phyloP scores from a whole-genome alignment of 148 eudicot species.

The Diospyros kaki region DNA sequence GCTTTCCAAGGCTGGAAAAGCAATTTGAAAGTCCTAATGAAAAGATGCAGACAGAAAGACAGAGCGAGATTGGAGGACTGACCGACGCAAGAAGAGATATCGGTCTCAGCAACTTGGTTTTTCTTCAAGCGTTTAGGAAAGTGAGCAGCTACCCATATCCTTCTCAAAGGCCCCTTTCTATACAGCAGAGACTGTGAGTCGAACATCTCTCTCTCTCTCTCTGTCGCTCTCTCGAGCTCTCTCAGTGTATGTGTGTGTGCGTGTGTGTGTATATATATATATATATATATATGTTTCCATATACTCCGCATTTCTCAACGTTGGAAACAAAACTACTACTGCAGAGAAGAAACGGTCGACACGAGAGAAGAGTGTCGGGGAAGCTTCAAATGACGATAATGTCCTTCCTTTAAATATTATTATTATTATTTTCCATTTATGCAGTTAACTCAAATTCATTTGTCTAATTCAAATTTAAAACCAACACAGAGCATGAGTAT shows the following conservation, averaged over 20 bases:
- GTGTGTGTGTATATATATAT: not conserved
- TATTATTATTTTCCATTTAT: too few relatives aligned
- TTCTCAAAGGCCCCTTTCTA: slow-evolving; percentile 57
- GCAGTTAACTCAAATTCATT: too few relatives aligned
- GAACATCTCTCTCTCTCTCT: slow-evolving; percentile 32
- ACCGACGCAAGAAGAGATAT: slow-evolving; percentile 81
- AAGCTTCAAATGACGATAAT: too few relatives aligned
- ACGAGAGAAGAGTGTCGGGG: too few relatives aligned
- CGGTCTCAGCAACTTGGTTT: slow-evolving; percentile 50
- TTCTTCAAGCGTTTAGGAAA: slow-evolving; percentile 68
- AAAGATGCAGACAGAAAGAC: not conserved
- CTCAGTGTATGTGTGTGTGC: not conserved
- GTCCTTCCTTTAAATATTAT: too few relatives aligned
- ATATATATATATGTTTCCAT: not conserved
- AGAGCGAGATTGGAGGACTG: slow-evolving; percentile 17
- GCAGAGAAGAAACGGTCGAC: too few relatives aligned
- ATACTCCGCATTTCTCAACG: not conserved
- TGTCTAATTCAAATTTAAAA: too few relatives aligned
- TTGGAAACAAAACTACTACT: too few relatives aligned
- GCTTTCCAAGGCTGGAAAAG: not conserved
- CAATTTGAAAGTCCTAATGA: not conserved
- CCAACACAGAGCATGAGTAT: too few relatives aligned
- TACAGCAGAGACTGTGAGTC: slow-evolving; percentile 54
- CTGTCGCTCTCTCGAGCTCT: slow-evolving; percentile 13
- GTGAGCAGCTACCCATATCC: slow-evolving; percentile 85